Base-by-base conservation (phyloP, 306 rosid genomes). In the Corylus americana region DNA sequence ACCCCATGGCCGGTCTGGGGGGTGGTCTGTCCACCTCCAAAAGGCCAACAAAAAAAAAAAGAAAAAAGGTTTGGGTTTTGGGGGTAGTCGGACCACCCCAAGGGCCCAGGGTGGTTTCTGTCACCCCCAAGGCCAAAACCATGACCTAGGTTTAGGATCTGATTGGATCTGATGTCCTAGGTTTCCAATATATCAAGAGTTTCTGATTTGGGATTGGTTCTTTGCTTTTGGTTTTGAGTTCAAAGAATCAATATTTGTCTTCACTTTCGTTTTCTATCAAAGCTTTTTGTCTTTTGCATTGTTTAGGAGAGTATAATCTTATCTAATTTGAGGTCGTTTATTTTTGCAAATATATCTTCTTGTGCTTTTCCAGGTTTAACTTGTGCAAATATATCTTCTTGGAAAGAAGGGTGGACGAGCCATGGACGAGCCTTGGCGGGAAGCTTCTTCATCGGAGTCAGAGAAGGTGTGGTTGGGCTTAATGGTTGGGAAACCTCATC, bases 401-500 rank as follows among this genome's bases (percentile, higher is more conserved):
- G 25, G 25, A 22, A 22, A 22, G 22, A 22, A 22, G 22, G 22
- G 22, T 22, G 22, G 22, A 22, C 22, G 22, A 22, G 22, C 22
- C 22, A 22, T 22, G 22, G 22, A 22, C 86, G 86, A 22, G 90
- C 98, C 75, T 86, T 93, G 1, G 92, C 87, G 0, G 92, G 90
- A 18, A 92, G 95, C 83, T 91, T 92, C 89, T 91, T 92, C 93
- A 93, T 90, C 17, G 98, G 99, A 27, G 86, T 89, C 73, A 92
- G 74, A 70, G 97, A 92, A 42, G 95, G 98, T n/a, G 97, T 91
- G 25, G 48, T 39, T 10, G 90, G 74, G 62, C 74, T 76, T 31
- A 86, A 80, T 44, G 63, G 62, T 27, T 79, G 67, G 47, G 70
- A 58, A 39, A 55, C 79, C 70, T 75, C 91, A 48, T 75, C 91